These are phyloP conservation scores for Malus fusca DNA, from an alignment of 306 rosid species.

Conservation along the genomic window DNA sequence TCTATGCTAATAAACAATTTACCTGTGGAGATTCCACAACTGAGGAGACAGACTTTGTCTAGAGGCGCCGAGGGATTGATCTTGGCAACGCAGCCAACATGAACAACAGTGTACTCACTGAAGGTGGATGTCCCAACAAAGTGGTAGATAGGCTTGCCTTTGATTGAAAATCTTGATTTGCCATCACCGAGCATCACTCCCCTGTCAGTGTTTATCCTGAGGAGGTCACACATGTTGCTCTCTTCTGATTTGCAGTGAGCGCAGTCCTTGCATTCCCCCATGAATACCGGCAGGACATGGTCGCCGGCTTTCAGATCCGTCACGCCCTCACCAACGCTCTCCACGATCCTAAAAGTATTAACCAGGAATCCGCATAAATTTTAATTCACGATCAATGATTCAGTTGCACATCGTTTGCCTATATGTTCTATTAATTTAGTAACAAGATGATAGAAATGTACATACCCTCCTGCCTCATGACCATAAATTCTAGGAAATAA, in stretches of 20 bases:
- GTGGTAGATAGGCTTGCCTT: slow-evolving; percentile 71
- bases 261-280: slow-evolving; percentile 90
- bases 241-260: slow-evolving; percentile 74
- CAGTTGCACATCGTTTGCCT: no score
- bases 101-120: slow-evolving; percentile 75
- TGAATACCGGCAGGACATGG: slow-evolving; percentile 85
- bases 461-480: slow-evolving; percentile 94
- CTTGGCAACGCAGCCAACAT: slow-evolving; percentile 76
- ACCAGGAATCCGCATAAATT: no score
- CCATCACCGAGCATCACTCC: slow-evolving; percentile 66
- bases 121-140: slow-evolving; percentile 88
- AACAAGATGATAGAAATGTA: background rate
- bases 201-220: slow-evolving; percentile 78
- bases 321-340: slow-evolving; percentile 94
- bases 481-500: slow-evolving; percentile 89
- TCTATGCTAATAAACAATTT: no score
- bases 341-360: slow-evolving; percentile 34
- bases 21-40: slow-evolving; percentile 94
- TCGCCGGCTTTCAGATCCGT: slow-evolving; percentile 73
- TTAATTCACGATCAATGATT: no score
- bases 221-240: slow-evolving; percentile 90
- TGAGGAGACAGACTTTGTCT: slow-evolving; percentile 85
- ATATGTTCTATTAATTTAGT: background rate
- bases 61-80: slow-evolving; percentile 83
- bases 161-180: slow-evolving; percentile 55